Evolutionary conservation across 345 rosid genomes (phyloP), one percentile per base, ranked within the genome.

Genomic region (Citrus reticulata): DNA sequence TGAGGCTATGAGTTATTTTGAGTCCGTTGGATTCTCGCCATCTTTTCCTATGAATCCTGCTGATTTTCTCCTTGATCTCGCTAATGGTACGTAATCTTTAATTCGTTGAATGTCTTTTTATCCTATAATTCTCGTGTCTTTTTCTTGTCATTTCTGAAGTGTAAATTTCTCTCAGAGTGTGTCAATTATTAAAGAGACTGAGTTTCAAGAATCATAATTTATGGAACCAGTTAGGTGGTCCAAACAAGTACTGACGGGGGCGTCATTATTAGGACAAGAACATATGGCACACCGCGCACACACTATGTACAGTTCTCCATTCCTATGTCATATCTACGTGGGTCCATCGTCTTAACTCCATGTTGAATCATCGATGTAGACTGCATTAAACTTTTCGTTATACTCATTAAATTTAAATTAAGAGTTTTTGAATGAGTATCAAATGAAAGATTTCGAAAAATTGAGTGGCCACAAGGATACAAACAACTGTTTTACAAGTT

Each of bases 11-110:
- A 51, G 75, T 32, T 92, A 93, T 40, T 92, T 95, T 72, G 89
- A 88, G 27, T 88, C 99, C 55, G 86, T 89, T 68, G 99, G 99
- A 4, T 93, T 81, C 89, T 85, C 95, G 39, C 99, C 98, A 79
- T 89, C 97, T 78, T 95, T 93, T 71, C 93, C 96, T 24, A 89
- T 93, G 96, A 95, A 95, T 84, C 99, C 99, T 60, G 99, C 99
- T 1, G 99, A 95, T 83, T 95, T 93, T 76, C 91, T 95, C 74
- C 98, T 95, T 63, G 99, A 95, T 84, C 98, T 95, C 82, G 99
- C 99, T 37, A 93, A 93, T 64, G 99, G 99, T 95, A 91, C 86
- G 97, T 86, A 80, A 42, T 32, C 72, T 76, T 70, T 27, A 6
- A 54, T 17, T 54, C 19, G 58, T 54, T 39, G 30, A 30, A 8